These are phyloP conservation scores for Diutina sp. DNA, from an alignment of 1,139 yeast genomes.

Conservation along the genomic window DNA sequence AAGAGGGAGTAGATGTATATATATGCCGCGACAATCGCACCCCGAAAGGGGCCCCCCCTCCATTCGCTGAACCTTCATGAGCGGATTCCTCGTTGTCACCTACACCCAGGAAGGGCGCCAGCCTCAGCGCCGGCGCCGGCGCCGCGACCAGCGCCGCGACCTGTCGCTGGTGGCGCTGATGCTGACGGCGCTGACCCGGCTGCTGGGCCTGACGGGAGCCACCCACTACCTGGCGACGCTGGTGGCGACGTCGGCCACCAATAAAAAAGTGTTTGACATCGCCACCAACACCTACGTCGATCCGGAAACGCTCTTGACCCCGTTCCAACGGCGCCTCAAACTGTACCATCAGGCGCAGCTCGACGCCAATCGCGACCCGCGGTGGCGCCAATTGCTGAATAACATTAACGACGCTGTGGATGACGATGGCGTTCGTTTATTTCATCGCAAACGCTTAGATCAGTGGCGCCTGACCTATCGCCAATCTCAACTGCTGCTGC, in stretches of 20 bases:
- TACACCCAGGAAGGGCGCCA: not conserved
- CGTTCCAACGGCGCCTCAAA: constrained; percentile 4
- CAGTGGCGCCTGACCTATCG: constrained; percentile 5
- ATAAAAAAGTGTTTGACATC: constrained; percentile 4
- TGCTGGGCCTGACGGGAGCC: not conserved
- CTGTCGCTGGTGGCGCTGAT: not conserved
- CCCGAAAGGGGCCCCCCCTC: not conserved
- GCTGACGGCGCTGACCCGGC: not conserved
- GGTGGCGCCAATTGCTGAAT: not conserved
- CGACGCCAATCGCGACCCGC: not conserved
- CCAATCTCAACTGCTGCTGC: not conserved
- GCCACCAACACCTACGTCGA: constrained; percentile 4
- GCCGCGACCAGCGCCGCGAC: not conserved
- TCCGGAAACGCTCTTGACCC: constrained; percentile 3
- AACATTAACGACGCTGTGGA: not conserved
- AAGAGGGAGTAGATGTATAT: not conserved
- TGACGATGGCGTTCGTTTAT: not conserved
- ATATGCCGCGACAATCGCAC: too few species aligned
- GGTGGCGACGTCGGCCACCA: not conserved
- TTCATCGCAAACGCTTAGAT: not conserved
- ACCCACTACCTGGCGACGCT: constrained; percentile 2
- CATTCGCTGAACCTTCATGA: not conserved
- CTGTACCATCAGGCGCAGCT: constrained; percentile 3
- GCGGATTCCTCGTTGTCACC: not conserved
- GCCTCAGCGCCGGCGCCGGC: not conserved